phyloP scores from a whole-genome alignment of 2,329 filamentous ascomycete species.

The Hymenoscyphus fructigenus region DNA sequence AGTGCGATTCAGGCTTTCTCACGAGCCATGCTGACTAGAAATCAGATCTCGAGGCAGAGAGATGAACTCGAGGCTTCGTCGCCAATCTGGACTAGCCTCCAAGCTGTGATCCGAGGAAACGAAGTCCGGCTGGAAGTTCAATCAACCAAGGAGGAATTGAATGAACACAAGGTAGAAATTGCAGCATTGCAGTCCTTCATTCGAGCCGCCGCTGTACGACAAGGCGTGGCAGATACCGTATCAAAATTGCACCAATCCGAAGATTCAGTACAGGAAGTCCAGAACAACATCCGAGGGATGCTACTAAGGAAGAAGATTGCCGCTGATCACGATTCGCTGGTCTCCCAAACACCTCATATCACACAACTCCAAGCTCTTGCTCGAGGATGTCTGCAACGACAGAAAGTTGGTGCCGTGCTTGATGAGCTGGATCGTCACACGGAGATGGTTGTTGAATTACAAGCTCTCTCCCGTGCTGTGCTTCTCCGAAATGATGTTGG shows the following conservation, averaged over 20 bases:
- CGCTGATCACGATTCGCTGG: constrained; percentile 53
- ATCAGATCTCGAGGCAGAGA: constrained; percentile 50
- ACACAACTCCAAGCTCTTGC: constrained; percentile 64
- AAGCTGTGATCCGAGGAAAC: constrained; percentile 44
- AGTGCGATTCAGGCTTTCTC: constrained; percentile 63
- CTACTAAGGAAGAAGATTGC: constrained; percentile 52
- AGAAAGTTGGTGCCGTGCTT: constrained; percentile 61
- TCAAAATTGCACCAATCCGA: constrained; percentile 49
- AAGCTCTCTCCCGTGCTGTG: constrained; percentile 76
- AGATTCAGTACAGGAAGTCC: constrained; percentile 49
- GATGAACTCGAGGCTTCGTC: constrained; percentile 51
- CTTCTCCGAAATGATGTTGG: constrained; percentile 73
- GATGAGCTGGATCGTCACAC: constrained; percentile 69
- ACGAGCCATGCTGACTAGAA: constrained; percentile 60
- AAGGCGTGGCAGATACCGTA: constrained; percentile 48
- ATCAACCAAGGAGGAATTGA: constrained; percentile 51
- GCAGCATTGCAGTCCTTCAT: constrained; percentile 36
- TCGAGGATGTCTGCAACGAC: constrained; percentile 64
- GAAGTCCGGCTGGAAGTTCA: constrained; percentile 46
- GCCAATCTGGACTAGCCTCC: constrained; percentile 51
- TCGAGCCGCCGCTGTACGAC: constrained; percentile 55
- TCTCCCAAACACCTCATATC: constrained; percentile 56
- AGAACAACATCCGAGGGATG: constrained; percentile 62
- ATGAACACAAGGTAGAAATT: constrained; percentile 44
- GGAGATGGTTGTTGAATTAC: constrained; percentile 65